Conservation (phyloP, 75 land plant species). For the Pinus tabuliformis region DNA sequence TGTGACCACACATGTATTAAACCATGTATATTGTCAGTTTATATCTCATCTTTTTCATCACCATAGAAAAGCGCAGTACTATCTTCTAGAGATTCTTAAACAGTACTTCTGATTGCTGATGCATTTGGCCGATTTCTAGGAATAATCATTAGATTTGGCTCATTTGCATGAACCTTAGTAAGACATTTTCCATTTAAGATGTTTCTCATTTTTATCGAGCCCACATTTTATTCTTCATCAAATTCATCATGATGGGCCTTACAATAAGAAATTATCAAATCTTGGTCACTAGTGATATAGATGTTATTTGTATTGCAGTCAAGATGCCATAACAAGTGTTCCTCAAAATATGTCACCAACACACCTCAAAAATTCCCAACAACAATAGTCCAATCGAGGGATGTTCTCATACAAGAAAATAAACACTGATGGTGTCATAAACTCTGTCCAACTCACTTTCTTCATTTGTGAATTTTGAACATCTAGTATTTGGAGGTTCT, state of each 20-base stretch:
- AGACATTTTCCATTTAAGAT: slow-evolving; percentile 98
- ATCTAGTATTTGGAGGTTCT: too few relatives aligned
- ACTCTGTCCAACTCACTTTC: slow-evolving; percentile 6
- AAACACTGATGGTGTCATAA: slow-evolving; percentile 97
- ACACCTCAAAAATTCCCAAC: slow-evolving; percentile 99
- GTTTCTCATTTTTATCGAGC: slow-evolving; percentile 96
- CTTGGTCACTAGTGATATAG: slow-evolving; percentile 95
- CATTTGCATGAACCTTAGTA: slow-evolving; percentile 63
- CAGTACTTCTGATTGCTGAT: slow-evolving; percentile 42
- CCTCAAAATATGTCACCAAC: slow-evolving; percentile 98
- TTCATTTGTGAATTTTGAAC: too few relatives aligned
- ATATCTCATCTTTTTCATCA: slow-evolving; percentile 66
- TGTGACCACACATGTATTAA: slow-evolving; percentile 67
- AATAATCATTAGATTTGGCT: slow-evolving; percentile 39
- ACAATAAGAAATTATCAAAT: slow-evolving; percentile 95
- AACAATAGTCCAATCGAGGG: slow-evolving; percentile 83
- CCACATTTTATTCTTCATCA: slow-evolving; percentile 61
- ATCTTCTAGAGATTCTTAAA: slow-evolving; percentile 66
- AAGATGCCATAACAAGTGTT: slow-evolving; percentile 96
- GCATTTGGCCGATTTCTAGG: slow-evolving; percentile 33
- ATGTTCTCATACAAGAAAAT: slow-evolving; percentile 97
- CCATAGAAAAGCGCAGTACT: slow-evolving; percentile 65
- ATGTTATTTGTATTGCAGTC: slow-evolving; percentile 98
- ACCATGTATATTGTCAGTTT: slow-evolving; percentile 62
- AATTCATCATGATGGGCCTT: slow-evolving; percentile 81